Evolutionary conservation across 208 protist species (phyloP).

Genomic region (Leishmania lainsoni): DNA sequence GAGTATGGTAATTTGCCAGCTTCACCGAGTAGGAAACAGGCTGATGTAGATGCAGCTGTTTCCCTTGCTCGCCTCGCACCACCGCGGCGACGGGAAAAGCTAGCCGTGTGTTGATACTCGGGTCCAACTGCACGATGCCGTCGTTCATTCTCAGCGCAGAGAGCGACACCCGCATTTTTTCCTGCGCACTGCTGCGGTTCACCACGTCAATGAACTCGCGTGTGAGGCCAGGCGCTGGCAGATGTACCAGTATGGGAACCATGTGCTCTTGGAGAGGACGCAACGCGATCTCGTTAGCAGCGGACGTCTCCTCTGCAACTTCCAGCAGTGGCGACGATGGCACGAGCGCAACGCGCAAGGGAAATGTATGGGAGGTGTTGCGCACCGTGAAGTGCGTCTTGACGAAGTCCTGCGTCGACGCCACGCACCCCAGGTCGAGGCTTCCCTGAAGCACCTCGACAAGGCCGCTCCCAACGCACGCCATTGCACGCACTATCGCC

Average conservation of each 20-base stretch:
- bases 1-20: slow-evolving; percentile 32
- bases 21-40: slow-evolving; percentile 31
- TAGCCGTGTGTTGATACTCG: slow-evolving; percentile 25
- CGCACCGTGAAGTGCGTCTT: slow-evolving; percentile 41
- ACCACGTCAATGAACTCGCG: slow-evolving; percentile 57
- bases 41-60: slow-evolving; percentile 28
- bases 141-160: slow-evolving; percentile 48
- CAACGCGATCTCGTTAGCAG: slow-evolving; percentile 36
- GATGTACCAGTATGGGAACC: slow-evolving; percentile 51
- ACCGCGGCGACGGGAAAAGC: slow-evolving; percentile 29
- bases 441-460: slow-evolving; percentile 36
- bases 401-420: slow-evolving; percentile 33
- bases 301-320: slow-evolving; percentile 26
- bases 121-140: slow-evolving; percentile 30
- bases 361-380: slow-evolving; percentile 75
- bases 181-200: slow-evolving; percentile 75
- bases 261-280: slow-evolving; percentile 44
- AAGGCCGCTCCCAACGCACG: slow-evolving; percentile 60
- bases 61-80: slow-evolving; percentile 27
- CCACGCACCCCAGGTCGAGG: slow-evolving; percentile 61
- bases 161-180: slow-evolving; percentile 47
- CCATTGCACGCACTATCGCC: slow-evolving; percentile 44
- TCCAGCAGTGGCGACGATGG: slow-evolving; percentile 37
- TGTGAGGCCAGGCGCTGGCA: slow-evolving; percentile 53
- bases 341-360: slow-evolving; percentile 41